Base-by-base conservation (phyloP, 371 early-diverging fungal genomes). In the Apophysomyces variabilis region DNA sequence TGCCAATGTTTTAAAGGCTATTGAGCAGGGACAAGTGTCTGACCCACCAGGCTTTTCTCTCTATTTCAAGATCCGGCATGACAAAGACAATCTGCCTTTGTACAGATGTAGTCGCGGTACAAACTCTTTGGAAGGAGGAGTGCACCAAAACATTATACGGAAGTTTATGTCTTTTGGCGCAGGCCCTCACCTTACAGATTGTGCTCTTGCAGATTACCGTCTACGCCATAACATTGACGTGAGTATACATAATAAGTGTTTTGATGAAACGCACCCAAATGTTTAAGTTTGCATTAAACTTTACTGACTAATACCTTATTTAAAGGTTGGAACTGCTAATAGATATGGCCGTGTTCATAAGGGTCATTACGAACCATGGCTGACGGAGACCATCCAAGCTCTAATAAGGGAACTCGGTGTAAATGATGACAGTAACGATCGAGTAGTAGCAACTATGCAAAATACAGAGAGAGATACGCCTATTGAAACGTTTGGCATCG, bases 141-240 rank as follows among this genome's bases (percentile, higher is more conserved):
- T 50, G 0, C 21, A 18, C 21, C 50, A n/a, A 9, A 50, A 50
- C 21, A 50, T 50, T 50, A 21, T 50, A 6, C 50, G 21, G 50
- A 50, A 50, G 21, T 21, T 50, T 9, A 50, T 50, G 50, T 50
- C 50, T 18, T 50, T 50, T 50, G 21, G 50, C 9, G 50, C 50
- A 5, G 50, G 50, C 1, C 50, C 50, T 26, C 50, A 50, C 8
- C 9, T 50, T 3, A 18, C 21, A 50, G 21, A 50, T 50, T 18
- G 18, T 18, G 18, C 18, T 18, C 18, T 18, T 18, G 18, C 18
- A 18, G 18, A 18, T 18, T 18, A 18, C 21, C 21, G 50, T 9
- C 21, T 50, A 9, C 50, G 21, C 0, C 21, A 18, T 50, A 50
- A 50, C 21, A 50, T 50, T 9, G 50, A 50, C 32, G 21, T 50